Conservation (phyloP, 306 rosid species). For the Rosa rugosa region DNA sequence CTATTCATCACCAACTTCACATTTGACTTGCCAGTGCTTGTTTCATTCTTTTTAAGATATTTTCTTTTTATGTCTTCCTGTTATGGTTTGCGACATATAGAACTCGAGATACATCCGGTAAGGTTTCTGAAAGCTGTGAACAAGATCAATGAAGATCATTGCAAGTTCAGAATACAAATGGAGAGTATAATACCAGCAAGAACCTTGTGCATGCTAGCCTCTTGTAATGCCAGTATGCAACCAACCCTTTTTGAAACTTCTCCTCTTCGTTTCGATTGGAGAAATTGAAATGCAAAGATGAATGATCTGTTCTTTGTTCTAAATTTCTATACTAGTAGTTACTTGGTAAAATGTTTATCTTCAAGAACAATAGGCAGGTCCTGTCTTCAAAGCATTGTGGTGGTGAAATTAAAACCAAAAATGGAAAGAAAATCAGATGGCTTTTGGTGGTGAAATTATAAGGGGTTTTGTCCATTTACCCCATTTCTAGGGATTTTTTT, state of each 20-base stretch:
- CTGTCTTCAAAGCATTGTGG: not conserved
- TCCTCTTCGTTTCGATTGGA: not conserved
- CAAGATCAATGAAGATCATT: not conserved
- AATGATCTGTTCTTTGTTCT: not conserved
- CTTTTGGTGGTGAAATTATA: not conserved
- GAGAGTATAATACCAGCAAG: not conserved
- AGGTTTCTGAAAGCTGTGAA: not conserved
- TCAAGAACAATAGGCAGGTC: not conserved
- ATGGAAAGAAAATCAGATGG: not conserved
- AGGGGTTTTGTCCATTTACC: no score
- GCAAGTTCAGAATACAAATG: not conserved
- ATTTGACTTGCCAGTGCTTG: not conserved
- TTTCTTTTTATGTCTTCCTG: not conserved
- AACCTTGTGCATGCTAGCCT: constrained; percentile 1
- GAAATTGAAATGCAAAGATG: not conserved
- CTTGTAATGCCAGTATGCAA: not conserved
- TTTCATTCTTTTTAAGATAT: not conserved
- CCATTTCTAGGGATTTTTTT: no score
- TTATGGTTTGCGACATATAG: not conserved
- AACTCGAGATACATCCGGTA: not conserved
- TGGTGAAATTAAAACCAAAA: not conserved
- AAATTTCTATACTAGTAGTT: not conserved
- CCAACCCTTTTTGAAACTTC: not conserved
- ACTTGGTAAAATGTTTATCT: not conserved
- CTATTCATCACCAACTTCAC: not conserved